Evolutionary conservation across 2,329 filamentous ascomycete genomes (phyloP).

Genomic region (Talaromyces funiculosus): DNA sequence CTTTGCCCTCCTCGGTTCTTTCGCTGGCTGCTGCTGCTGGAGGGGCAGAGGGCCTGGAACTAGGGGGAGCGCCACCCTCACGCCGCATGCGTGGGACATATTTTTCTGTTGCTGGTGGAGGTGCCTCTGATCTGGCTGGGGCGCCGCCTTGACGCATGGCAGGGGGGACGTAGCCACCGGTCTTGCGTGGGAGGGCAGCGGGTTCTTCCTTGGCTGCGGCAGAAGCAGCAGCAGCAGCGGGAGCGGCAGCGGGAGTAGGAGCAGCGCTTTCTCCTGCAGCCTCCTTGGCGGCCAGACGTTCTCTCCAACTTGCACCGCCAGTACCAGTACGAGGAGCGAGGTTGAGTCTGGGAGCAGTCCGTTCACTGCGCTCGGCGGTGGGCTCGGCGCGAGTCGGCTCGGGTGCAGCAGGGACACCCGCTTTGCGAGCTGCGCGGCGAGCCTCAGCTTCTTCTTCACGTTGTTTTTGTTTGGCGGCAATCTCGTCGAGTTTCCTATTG

Average conservation of each 20-base stretch:
- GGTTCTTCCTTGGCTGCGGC: constrained; percentile 23
- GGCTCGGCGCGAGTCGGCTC: constrained; percentile 21
- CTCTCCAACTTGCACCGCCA: constrained; percentile 50
- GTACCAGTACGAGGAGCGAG: constrained; percentile 46
- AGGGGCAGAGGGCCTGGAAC: constrained; percentile 16
- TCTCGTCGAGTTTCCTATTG: constrained; percentile 56
- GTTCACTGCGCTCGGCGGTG: constrained; percentile 27
- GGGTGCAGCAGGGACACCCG: constrained; percentile 26
- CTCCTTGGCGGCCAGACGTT: constrained; percentile 51
- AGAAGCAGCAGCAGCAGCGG: constrained; percentile 21
- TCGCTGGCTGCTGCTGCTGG: constrained; percentile 19
- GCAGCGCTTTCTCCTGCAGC: constrained; percentile 26
- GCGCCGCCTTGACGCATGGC: constrained; percentile 32
- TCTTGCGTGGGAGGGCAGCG: constrained; percentile 25
- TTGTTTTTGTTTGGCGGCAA: constrained; percentile 62
- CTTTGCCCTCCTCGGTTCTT: constrained; percentile 26
- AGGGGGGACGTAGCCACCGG: constrained; percentile 37
- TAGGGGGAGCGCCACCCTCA: constrained; percentile 24
- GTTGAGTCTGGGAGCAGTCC: constrained; percentile 50
- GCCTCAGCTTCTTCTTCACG: constrained; percentile 85
- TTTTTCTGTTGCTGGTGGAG: constrained; percentile 18
- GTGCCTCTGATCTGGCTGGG: constrained; percentile 23
- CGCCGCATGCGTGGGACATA: constrained; percentile 10
- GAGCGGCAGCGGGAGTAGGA: constrained; percentile 22
- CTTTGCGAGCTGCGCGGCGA: constrained; percentile 63